Evolutionary conservation across 257 asterid species (phyloP).

Genomic region (Paraleonurus japonicus): DNA sequence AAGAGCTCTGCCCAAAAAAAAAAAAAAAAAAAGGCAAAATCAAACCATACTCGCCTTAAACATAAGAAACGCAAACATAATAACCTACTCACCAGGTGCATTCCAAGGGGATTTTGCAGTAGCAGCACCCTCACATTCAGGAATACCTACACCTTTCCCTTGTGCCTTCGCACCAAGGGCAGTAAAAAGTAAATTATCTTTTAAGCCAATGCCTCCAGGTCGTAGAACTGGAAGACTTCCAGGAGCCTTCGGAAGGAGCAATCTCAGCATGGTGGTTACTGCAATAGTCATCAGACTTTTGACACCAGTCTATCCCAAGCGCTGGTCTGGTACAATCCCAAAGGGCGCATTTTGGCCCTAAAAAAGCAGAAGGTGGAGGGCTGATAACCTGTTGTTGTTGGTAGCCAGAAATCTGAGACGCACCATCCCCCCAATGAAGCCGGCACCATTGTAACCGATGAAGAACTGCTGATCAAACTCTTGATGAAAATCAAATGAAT

Average conservation of each 20-base stretch:
- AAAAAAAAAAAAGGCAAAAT: conserved; percentile 20
- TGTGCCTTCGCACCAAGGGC: conserved; percentile 84
- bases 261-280: conserved; percentile 52
- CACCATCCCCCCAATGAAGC: conserved; percentile 52
- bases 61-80: background rate
- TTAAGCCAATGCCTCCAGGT: conserved; percentile 89
- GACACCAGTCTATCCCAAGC: conserved; percentile 48
- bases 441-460: conserved; percentile 51
- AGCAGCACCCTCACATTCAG: conserved; percentile 99
- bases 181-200: conserved; percentile 87
- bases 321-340: conserved; percentile 89
- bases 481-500: conserved; percentile 56
- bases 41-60: background rate
- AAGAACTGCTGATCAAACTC: conserved; percentile 64
- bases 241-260: conserved; percentile 82
- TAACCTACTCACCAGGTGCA: conserved; percentile 65
- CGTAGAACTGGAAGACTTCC: conserved; percentile 83
- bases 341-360: conserved; percentile 97
- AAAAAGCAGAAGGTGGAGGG: conserved; percentile 94
- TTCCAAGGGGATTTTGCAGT: conserved; percentile 98
- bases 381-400: conserved; percentile 45
- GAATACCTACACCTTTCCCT: conserved; percentile 87
- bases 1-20: conserved; percentile 66
- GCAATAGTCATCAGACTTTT: conserved; percentile 57
- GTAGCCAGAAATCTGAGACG: conserved; percentile 53